A percentile compares a stretch with the other conserved stretches of the same genome.
These are phyloP conservation scores for Quercus tomentella DNA, from an alignment of 331 rosid genomes.

Conservation along the genomic window DNA sequence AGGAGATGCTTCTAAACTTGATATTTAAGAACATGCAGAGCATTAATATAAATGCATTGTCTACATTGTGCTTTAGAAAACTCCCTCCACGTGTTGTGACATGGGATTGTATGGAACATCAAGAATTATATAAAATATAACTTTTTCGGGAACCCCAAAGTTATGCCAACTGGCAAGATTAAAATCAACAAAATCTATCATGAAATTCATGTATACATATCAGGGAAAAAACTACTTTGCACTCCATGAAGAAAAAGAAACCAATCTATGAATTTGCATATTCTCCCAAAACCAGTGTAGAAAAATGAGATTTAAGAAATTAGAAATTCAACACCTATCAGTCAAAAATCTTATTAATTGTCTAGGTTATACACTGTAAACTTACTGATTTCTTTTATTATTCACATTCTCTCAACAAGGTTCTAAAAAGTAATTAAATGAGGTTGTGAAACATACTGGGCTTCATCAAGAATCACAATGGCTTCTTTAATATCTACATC, in stretches of 20 bases:
- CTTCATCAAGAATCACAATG: conserved; percentile 84
- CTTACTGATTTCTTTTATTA: background rate
- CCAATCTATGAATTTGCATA: background rate
- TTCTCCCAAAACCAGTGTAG: background rate
- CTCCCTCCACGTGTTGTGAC: background rate
- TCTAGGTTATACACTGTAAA: background rate
- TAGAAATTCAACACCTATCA: background rate
- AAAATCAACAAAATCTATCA: too few species aligned
- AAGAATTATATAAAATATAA: background rate
- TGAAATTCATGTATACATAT: background rate
- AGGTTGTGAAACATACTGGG: conserved; percentile 64
- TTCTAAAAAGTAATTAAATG: background rate
- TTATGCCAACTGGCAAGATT: background rate
- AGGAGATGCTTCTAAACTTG: background rate
- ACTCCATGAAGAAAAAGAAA: background rate
- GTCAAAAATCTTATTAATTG: background rate
- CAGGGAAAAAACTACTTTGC: background rate
- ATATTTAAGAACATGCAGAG: background rate
- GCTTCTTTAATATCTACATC: conserved; percentile 87
- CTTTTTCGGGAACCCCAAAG: background rate
- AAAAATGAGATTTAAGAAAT: background rate
- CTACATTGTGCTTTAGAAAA: background rate
- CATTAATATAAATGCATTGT: background rate
- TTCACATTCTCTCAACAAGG: conserved; percentile 1
- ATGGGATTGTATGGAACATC: too few species aligned